Evolutionary conservation across 1,284 basidiomycete genomes (phyloP).

Genomic region (Ganoderma resinaceum): DNA sequence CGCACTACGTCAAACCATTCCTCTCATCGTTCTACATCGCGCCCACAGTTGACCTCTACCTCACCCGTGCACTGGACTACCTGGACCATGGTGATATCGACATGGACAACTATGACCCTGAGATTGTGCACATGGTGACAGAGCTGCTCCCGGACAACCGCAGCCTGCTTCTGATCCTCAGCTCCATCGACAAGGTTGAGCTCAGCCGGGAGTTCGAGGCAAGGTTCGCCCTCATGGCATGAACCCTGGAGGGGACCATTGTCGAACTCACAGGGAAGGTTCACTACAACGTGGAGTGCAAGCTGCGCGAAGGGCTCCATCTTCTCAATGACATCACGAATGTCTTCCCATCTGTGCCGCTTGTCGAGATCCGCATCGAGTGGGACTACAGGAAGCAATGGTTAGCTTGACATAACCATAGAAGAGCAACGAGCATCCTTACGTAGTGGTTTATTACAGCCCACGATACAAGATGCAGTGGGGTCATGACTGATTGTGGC

Average conservation of each 20-base stretch:
- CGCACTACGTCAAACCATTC: slow-evolving; percentile 15
- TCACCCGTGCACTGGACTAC: slow-evolving; percentile 7
- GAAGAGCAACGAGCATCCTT: neutral
- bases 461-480: neutral
- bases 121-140: neutral
- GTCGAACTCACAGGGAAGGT: neutral
- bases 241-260: neutral
- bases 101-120: neutral
- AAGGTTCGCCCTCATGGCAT: neutral
- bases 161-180: slow-evolving; percentile 6
- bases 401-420: neutral
- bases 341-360: slow-evolving; percentile 1
- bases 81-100: slow-evolving; percentile 5
- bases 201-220: neutral
- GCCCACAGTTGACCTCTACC: slow-evolving; percentile 1
- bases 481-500: slow-evolving; percentile 30
- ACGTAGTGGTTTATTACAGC: neutral
- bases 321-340: slow-evolving; percentile 2
- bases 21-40: slow-evolving; percentile 14
- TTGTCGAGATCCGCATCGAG: slow-evolving; percentile 10
- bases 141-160: slow-evolving; percentile 8
- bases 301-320: neutral
- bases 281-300: neutral
- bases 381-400: too few species aligned
- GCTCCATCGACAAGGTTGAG: neutral